Evolutionary conservation across 2,329 filamentous ascomycete genomes (phyloP).

Genomic region (Talaromyces rugulosus): DNA sequence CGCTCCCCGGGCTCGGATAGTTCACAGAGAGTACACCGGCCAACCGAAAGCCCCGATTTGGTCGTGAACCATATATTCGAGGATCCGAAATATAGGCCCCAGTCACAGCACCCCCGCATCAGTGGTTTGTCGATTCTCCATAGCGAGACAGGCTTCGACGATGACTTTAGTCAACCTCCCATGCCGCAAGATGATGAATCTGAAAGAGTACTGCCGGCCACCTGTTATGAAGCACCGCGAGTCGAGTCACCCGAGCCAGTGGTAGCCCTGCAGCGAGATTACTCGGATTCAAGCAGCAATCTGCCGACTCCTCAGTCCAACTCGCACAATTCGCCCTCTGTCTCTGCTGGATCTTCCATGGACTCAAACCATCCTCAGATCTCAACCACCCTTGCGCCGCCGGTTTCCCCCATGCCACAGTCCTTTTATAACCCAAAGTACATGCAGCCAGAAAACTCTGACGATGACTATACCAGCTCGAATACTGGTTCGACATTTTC

Average conservation of each 20-base stretch:
- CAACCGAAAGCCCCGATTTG: constrained; percentile 35
- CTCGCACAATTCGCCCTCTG: constrained; percentile 6
- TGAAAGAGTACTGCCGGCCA: constrained; percentile 18
- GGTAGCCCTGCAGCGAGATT: constrained; percentile 7
- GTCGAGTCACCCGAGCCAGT: constrained; percentile 31
- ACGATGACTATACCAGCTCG: constrained; percentile 63
- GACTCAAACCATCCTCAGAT: constrained; percentile 37
- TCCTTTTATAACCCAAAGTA: constrained; percentile 52
- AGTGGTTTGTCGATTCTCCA: constrained; percentile 51
- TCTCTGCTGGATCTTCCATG: constrained; percentile 30
- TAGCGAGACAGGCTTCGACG: constrained; percentile 20
- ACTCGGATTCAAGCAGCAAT: constrained; percentile 17
- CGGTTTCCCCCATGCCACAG: constrained; percentile 40
- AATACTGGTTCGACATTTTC: constrained; percentile 60
- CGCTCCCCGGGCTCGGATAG: constrained; percentile 63
- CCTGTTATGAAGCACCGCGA: constrained; percentile 23
- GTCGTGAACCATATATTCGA: constrained; percentile 35
- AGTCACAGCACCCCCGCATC: constrained; percentile 71
- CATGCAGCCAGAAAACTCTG: constrained; percentile 60
- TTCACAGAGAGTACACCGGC: constrained; percentile 24
- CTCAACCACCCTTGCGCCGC: constrained; percentile 41
- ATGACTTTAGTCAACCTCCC: constrained; percentile 19
- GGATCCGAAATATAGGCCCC: constrained; percentile 53
- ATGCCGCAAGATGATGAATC: constrained; percentile 33
- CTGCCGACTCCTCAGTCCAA: background rate